Evolutionary conservation across 345 rosid genomes (phyloP).

Genomic region (Salix purpurea): DNA sequence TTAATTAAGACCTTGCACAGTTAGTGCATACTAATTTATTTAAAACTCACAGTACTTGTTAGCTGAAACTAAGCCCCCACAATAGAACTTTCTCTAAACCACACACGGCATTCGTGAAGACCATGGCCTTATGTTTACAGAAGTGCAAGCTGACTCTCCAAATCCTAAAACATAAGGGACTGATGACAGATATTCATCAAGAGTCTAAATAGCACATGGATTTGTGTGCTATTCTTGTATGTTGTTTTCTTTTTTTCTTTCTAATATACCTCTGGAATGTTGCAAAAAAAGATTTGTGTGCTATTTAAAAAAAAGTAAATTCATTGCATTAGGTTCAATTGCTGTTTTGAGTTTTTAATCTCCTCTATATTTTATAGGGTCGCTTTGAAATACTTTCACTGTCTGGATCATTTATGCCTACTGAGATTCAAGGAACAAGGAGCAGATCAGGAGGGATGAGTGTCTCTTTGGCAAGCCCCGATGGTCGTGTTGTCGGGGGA

Average conservation of each 20-base stretch:
- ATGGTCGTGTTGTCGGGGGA: constrained; percentile 96
- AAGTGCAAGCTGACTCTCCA: neutral
- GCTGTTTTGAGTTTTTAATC: neutral
- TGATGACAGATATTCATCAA: neutral
- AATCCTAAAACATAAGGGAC: neutral
- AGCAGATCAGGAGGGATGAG: constrained; percentile 98
- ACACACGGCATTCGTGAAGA: neutral
- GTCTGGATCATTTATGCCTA: constrained; percentile 98
- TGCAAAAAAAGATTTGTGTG: too few species aligned
- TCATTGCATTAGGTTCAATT: neutral
- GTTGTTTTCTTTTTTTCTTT: too few species aligned
- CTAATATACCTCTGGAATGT: too few species aligned
- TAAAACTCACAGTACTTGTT: neutral
- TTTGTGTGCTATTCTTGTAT: too few species aligned
- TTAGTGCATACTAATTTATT: neutral
- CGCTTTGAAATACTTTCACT: constrained; percentile 92
- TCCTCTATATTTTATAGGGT: constrained; percentile 46
- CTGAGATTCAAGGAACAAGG: constrained; percentile 69
- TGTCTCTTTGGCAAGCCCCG: constrained; percentile 83
- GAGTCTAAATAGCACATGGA: neutral
- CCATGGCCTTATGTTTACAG: neutral
- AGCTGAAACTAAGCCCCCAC: neutral
- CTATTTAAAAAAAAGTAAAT: neutral
- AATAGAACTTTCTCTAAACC: neutral
- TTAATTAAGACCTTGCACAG: neutral